Base-by-base conservation (phyloP, 352 stramenopile species). In the Globisporangium acanthophoron region DNA sequence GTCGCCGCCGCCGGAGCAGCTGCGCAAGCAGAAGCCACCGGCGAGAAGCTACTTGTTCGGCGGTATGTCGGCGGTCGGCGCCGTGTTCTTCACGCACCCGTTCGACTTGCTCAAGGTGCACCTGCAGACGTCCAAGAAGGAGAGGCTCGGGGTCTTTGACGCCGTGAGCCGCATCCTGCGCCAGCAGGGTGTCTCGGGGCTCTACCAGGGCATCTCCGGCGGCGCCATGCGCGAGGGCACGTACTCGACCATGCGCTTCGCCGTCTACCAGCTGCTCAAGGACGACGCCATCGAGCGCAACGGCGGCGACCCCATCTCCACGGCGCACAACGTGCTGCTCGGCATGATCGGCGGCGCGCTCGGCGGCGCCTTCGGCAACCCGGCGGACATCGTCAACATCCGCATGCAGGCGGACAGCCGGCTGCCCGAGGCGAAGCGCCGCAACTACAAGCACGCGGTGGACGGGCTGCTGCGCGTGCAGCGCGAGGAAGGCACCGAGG, bases 51-150 rank as follows among this genome's bases (percentile, higher is more conserved):
- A 91, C 66, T 53, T 59, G 37, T 89, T 93, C 61, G 83, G 83
- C 37, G 83, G 83, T n/a, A 47, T 87, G 40, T 87, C 83, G 49
- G 80, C 83, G n/a, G 82, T 93, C 4, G 79, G 80, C 41, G 80
- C 83, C 53, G 83, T 90, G 52, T 91, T 90, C 73, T 93, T 93
- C 70, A 93, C 83, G 53, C 83, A 93, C 59, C 80, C 80, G 60
- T 91, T 93, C 55, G 83, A 93, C 61, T 58, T 93, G 55, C 70
- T 93, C 51, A 93, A 93, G 48, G 81, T 93, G 24, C 83, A 90
- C 39, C 58, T 91, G 51, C 83, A 93, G 66, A 93, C 83, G 52
- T 87, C 79, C 51, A 85, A 81, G 64, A 85, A 86, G 41, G 71
- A 89, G 49, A 78, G 90, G 49, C 58, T 87, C n/a, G 65, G 72